Base-by-base conservation (phyloP, 2,329 filamentous ascomycete genomes). In the Epichloe scottii region DNA sequence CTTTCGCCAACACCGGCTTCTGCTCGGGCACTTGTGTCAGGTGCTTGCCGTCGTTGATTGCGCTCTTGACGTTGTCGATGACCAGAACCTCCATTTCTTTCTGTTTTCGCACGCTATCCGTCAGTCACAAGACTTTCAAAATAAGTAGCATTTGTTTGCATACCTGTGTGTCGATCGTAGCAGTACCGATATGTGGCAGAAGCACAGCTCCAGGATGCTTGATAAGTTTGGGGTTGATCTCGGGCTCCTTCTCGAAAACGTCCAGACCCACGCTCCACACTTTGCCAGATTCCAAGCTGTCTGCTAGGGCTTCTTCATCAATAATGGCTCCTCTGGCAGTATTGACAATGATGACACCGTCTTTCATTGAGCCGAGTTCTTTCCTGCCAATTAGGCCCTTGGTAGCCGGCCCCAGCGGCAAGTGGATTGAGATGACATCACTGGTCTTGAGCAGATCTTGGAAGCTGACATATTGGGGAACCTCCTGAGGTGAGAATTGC, bases 131-230 rank as follows among this genome's bases (percentile, higher is more conserved):
- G 30, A 30, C 30, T 30, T 8, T 30, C 30, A 11, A 30, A 30
- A 30, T 30, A 10, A 30, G 10, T 4, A 10, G 30, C 30, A 30
- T 8, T 30, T 1, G 17, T 19, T 14, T 30, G 45, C 51, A 23
- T 21, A 54, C 54, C 55, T 62, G 48, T 2, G 60, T 63, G 46
- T 85, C 82, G 10, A 73, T 66, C 0, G 80, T 85, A 65, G 74
- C 79, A 0, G 82, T 87, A 0, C 83, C 83, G 68, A 87, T 76
- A 59, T 87, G 83, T 37, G 83, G 83, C 42, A 86, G 65, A 17
- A 86, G 66, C 51, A 84, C 68, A 0, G 82, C 80, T 55, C 78
- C 72, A 4, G 74, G 74, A 56, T 83, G 84, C 48, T 66, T 66
- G 2, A 84, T 51, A 15, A 87, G 66, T 1, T 76, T 76, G 2